Base-by-base conservation (phyloP, 2,329 filamentous ascomycete species). In the Alternaria rosae region DNA sequence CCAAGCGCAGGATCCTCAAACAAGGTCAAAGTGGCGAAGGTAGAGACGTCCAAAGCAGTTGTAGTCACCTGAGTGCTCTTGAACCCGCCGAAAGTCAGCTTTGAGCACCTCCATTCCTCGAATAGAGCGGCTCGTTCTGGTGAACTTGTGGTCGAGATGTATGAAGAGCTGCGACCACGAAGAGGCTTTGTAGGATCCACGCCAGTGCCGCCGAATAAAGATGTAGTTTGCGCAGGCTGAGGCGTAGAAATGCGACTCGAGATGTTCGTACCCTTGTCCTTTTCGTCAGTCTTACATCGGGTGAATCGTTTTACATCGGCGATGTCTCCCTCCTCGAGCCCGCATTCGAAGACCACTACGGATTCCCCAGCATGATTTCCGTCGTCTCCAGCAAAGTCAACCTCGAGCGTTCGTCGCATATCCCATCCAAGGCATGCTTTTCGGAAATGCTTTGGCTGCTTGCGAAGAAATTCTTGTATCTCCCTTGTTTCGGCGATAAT, bases 351-450 rank as follows among this genome's bases (percentile, higher is more conserved):
- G 3, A 97, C 85, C 25, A 96, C 84, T 41, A 97, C 82, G 15
- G 85, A 86, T 78, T 97, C 94, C 20, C 93, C 93, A 25, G 89
- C 90, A 51, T 89, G 87, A 57, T 87, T 83, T n/a, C 88, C 87
- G 79, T 95, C 91, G 67, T 94, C 92, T 20, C 88, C 89, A 42
- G 91, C 91, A 79, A 97, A 98, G 75, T 99, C 95, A 3, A 97
- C 92, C 71, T 95, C 91, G 3, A 98, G 82, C 64, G 84, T 89
- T 62, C 93, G 88, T 55, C 89, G 89, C 94, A 98, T 98, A 73
- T 98, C 92, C 94, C 95, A 98, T 3, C 91, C 91, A 60, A 91
- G 82, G 73, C 92, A 98, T 1, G 88, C 83, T 71, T 89, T 90
- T 21, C 90, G 88, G 76, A 97, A 97, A 69, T 96, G 88, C 42